Percentiles rank a stretch among this genome's conserved stretches.
Evolutionary conservation across 768 basidiomycete genomes (phyloP).

Genomic region (Lactarius evosmus): DNA sequence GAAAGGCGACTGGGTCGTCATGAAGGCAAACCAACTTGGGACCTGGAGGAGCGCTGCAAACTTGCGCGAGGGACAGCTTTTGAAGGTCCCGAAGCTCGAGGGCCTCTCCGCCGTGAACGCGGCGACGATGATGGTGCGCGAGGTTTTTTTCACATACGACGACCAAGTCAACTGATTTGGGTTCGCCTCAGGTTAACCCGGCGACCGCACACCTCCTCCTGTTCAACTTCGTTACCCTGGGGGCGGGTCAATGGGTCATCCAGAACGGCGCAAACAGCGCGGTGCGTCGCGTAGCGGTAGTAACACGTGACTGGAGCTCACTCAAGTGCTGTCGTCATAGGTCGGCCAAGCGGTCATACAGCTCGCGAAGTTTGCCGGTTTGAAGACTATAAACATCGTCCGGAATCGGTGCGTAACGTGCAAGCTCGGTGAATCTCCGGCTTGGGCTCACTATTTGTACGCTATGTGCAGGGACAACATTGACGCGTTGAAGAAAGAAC

Average conservation of each 20-base stretch:
- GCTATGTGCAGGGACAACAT: conserved; percentile 47
- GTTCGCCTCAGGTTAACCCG: conserved; percentile 61
- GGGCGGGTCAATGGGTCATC: conserved; percentile 73
- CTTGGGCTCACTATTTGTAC: neutral
- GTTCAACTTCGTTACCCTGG: conserved; percentile 58
- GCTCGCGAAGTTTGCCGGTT: conserved; percentile 65
- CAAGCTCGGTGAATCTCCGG: neutral
- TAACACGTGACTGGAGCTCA: conserved; percentile 3
- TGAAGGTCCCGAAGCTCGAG: conserved; percentile 51
- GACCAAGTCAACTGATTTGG: neutral
- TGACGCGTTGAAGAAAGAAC: conserved; percentile 45
- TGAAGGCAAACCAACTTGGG: conserved; percentile 65
- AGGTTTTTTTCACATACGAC: neutral
- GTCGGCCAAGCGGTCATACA: conserved; percentile 87
- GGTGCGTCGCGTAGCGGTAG: conserved; percentile 42
- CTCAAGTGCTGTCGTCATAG: conserved; percentile 34
- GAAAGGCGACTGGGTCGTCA: conserved; percentile 70
- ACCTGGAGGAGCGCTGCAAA: conserved; percentile 67
- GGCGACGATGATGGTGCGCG: conserved; percentile 69
- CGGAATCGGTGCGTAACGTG: conserved; percentile 53
- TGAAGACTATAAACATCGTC: conserved; percentile 81
- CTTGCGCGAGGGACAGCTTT: conserved; percentile 52
- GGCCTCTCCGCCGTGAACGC: conserved; percentile 57
- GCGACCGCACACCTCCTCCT: conserved; percentile 85
- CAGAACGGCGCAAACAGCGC: conserved; percentile 88